Evolutionary conservation across 352 stramenopile species (phyloP).

Genomic region (Plasmopara viticola): DNA sequence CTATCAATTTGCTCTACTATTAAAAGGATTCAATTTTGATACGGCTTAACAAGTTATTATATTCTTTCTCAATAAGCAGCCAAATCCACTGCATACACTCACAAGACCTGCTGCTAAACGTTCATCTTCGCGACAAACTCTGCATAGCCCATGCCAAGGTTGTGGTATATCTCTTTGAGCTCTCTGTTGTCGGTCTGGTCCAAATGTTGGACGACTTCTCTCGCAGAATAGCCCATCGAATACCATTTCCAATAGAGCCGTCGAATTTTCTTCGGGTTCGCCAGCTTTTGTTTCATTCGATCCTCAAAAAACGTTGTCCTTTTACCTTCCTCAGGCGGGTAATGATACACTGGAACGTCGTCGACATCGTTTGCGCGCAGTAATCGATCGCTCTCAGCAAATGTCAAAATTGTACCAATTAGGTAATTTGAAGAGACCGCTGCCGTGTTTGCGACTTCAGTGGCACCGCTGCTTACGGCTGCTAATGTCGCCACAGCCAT

Average conservation of each 20-base stretch:
- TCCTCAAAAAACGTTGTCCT: not conserved
- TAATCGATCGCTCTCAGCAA: not conserved
- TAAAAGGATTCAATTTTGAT: no score
- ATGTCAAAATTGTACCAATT: not conserved
- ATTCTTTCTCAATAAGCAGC: no score
- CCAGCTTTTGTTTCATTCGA: not conserved
- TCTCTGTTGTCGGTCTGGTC: not conserved
- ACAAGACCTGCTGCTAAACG: not conserved
- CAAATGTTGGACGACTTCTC: not conserved
- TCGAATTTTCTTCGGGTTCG: not conserved
- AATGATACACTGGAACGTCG: not conserved
- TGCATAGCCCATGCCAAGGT: not conserved
- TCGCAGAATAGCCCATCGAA: not conserved
- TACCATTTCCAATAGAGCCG: not conserved
- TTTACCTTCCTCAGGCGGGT: not conserved
- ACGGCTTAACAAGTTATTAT: no score
- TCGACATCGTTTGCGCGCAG: not conserved
- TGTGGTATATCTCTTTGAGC: not conserved
- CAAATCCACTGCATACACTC: conserved; percentile 5
- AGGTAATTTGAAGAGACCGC: not conserved
- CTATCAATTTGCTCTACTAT: no score
- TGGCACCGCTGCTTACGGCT: not conserved
- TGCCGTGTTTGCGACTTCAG: not conserved
- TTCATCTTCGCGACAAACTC: not conserved
- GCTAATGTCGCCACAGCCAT: not conserved